Evolutionary conservation across 1,284 basidiomycete genomes (phyloP).

Genomic region (Pseudozyma pruni): DNA sequence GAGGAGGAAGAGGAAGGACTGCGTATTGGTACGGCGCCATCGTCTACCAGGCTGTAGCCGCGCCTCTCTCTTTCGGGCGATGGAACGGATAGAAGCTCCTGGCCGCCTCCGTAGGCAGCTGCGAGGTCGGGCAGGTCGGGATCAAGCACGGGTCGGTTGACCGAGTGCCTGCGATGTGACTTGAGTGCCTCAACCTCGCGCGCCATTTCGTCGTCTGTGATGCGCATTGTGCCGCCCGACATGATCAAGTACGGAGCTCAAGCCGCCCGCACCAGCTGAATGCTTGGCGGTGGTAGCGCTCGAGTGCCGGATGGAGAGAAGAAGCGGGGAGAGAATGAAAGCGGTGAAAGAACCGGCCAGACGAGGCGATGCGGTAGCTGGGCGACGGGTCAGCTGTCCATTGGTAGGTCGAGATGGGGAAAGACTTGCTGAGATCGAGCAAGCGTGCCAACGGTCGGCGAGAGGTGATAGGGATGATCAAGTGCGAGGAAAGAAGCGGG

Average conservation of each 20-base stretch:
- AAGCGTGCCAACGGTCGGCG: not conserved
- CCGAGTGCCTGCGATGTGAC: slow-evolving; percentile 61
- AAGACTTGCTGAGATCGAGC: slow-evolving; percentile 9
- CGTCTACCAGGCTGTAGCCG: slow-evolving; percentile 52
- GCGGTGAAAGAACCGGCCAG: slow-evolving; percentile 3
- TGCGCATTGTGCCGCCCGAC: slow-evolving; percentile 37
- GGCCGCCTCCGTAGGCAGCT: slow-evolving; percentile 49
- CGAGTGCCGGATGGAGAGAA: not conserved
- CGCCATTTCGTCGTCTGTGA: slow-evolving; percentile 61
- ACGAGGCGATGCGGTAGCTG: slow-evolving; percentile 9
- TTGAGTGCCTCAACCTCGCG: slow-evolving; percentile 66
- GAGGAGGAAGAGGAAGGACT: slow-evolving; percentile 36
- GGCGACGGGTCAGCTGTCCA: slow-evolving; percentile 13
- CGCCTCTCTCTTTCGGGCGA: slow-evolving; percentile 38
- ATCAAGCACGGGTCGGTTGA: slow-evolving; percentile 62
- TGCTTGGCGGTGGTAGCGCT: not conserved
- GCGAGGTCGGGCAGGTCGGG: slow-evolving; percentile 65
- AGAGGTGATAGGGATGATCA: not conserved
- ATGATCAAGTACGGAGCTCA: slow-evolving; percentile 5
- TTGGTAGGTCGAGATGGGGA: slow-evolving; percentile 6
- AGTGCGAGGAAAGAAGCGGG: not conserved
- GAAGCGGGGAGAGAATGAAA: not conserved
- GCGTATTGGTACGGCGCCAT: slow-evolving; percentile 42
- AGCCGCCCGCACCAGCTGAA: not conserved
- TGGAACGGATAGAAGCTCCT: slow-evolving; percentile 41